Base-by-base conservation (phyloP, 164 flowering plant species). In the Vitis rupestris region DNA sequence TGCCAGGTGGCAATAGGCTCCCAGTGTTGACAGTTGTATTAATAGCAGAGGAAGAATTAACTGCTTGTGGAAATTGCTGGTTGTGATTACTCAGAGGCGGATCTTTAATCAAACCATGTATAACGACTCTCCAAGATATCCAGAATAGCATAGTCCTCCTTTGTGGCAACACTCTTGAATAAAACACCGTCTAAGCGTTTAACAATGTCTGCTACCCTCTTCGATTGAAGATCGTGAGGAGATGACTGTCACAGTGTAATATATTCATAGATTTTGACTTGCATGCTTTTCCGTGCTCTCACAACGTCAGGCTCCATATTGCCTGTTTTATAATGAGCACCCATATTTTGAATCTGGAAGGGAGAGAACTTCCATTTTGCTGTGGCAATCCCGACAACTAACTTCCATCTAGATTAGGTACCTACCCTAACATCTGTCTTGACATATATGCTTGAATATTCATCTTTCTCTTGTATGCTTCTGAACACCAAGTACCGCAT, bases 371-470 rank as follows among this genome's bases (percentile, higher is more conserved):
- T 44, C 86, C 92, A 84, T 84, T 89, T 64, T 82, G 89, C 83
- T 83, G 94, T 30, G 90, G 70, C 67, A 88, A 10, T 51, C 83
- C 85, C 74, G 88, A 68, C 74, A 85, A 69, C 74, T 82, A 83
- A 23, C 75, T 57, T 19, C 86, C 87, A 62, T 80, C 77, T 80
- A 83, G 97, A 74, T 79, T 89, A 55, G 92, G 82, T n/a, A 86
- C 84, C 84, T 86, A 86, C 17, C 96, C 94, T 16, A 91, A 81
- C 44, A 92, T 65, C 82, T 90, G 92, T 44, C 90, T 93, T 0
- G 94, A 81, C 81, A 90, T 82, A 67, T 86, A 92, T 54, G 90
- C 79, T 80, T 82, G 91, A 56, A 85, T 67, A 76, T 81, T 87
- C 85, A 87, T 87, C 67, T 74, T 73, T 52, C 16, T 9, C 23